These are phyloP conservation scores for Vanderwaltozyma polyspora DNA, from an alignment of 805 yeast species.

Conservation along the genomic window DNA sequence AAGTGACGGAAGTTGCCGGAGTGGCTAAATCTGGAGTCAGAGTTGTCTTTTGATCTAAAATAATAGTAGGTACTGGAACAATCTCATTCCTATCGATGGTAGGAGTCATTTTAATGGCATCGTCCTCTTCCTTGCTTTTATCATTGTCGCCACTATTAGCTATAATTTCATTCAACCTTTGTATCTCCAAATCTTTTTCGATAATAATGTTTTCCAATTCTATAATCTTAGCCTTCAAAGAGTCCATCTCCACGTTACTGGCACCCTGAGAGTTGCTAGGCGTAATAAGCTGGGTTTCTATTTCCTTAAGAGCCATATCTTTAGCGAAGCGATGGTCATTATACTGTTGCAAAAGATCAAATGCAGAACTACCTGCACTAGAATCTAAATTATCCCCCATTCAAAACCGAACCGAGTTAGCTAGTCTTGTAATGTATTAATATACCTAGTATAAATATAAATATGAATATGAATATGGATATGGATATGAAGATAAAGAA, in stretches of 20 bases:
- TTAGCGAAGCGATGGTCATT: slow-evolving; percentile 1
- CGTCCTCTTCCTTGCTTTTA: not conserved
- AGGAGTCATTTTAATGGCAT: not conserved
- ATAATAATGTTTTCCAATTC: not conserved
- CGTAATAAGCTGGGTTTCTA: too few relatives aligned
- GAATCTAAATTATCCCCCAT: not conserved
- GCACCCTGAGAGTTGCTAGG: too few relatives aligned
- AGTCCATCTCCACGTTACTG: too few relatives aligned
- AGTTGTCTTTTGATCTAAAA: too few relatives aligned
- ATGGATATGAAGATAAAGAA: too few relatives aligned
- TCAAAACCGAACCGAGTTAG: not conserved
- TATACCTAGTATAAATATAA: too few relatives aligned
- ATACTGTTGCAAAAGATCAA: slow-evolving; percentile 2
- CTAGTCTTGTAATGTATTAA: too few relatives aligned
- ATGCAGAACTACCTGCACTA: not conserved
- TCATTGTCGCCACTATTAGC: not conserved
- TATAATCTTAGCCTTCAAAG: too few relatives aligned
- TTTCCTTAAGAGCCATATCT: slow-evolving; percentile 1
- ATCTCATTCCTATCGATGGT: too few relatives aligned
- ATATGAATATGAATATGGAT: too few relatives aligned
- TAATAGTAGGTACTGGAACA: too few relatives aligned
- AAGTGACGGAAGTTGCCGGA: slow-evolving; percentile 28
- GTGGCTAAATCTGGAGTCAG: too few relatives aligned
- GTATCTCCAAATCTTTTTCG: not conserved
- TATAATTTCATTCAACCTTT: not conserved